Evolutionary conservation across 768 basidiomycete genomes (phyloP), one percentile per base, ranked within the genome.

Genomic region (Mycena rebaudengoi): DNA sequence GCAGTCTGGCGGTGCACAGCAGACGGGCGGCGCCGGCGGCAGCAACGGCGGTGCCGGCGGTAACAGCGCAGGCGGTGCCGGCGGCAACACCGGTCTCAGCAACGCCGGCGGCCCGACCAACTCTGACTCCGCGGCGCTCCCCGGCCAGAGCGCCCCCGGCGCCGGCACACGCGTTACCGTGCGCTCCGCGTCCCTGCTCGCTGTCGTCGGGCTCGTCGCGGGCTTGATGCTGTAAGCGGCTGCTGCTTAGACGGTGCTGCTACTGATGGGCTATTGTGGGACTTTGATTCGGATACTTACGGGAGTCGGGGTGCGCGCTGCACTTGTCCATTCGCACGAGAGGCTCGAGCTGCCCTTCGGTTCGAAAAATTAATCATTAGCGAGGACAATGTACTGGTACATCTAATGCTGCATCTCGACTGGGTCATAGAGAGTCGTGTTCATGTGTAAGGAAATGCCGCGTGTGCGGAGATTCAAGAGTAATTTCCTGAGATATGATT

Each of bases 381-480:
- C 65, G 58, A 43, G 66, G 66, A 68, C 62, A 67, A 61, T 68
- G 62, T 68, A 67, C 66, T 67, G 66, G 66, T 68, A 60, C 64
- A 68, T 62, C 64, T 64, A 48, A 67, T 62, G 65, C 65, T 62
- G 65, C 65, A 57, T 66, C 39, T 29, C 14, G 28, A 55, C 60
- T 56, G 52, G 64, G 53, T 56, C 66, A 33, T n/a, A n/a, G n/a
- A n/a, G n/a, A n/a, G n/a, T n/a, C n/a, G n/a, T n/a, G n/a, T n/a
- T n/a, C n/a, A n/a, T n/a, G n/a, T n/a, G n/a, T n/a, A n/a, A n/a
- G n/a, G n/a, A n/a, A n/a, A n/a, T n/a, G n/a, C n/a, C n/a, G n/a
- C n/a, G n/a, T n/a, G n/a, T n/a, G n/a, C n/a, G n/a, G n/a, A n/a
- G n/a, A n/a, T n/a, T n/a, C n/a, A n/a, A n/a, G n/a, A n/a, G n/a